Percentiles rank a stretch among this genome's conserved stretches.
Conservation (phyloP, 257 asterid species). For the Buddleja alternifolia region DNA sequence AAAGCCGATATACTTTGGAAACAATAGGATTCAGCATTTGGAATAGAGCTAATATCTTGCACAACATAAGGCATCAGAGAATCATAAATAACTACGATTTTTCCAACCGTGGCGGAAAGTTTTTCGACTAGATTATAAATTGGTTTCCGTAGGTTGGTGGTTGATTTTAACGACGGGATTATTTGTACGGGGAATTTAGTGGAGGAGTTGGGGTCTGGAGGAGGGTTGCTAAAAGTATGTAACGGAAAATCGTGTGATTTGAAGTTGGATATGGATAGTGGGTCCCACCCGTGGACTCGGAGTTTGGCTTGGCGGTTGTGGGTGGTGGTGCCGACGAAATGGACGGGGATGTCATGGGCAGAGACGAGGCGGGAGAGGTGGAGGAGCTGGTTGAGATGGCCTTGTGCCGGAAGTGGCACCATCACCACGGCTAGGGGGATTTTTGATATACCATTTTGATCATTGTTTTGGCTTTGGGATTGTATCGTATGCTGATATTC, state of each 20-base stretch:
- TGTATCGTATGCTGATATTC: too few relatives aligned
- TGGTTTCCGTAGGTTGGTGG: conserved; percentile 32
- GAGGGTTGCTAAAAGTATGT: conserved; percentile 32
- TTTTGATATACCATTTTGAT: too few relatives aligned
- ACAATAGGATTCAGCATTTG: conserved; percentile 46
- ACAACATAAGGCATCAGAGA: conserved; percentile 47
- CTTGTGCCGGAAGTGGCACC: conserved; percentile 59
- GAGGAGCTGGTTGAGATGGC: conserved; percentile 61
- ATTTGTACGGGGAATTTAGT: conserved; percentile 42
- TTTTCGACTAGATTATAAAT: conserved; percentile 21
- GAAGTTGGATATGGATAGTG: conserved; percentile 10
- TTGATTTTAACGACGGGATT: conserved; percentile 32
- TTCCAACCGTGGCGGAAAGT: conserved; percentile 27
- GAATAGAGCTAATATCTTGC: conserved; percentile 45
- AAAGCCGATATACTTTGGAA: conserved; percentile 54
- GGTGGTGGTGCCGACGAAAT: conserved; percentile 39
- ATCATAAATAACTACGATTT: conserved; percentile 51
- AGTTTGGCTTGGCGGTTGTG: conserved; percentile 49
- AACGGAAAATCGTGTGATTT: conserved; percentile 38
- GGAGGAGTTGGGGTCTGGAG: conserved; percentile 36
- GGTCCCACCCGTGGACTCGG: conserved; percentile 42
- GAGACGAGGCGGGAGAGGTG: conserved; percentile 57
- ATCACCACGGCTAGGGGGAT: conserved; percentile 38
- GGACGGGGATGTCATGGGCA: conserved; percentile 38
- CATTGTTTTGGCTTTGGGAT: too few relatives aligned